Percentiles rank a stretch among this genome's conserved stretches.
phyloP scores from a whole-genome alignment of 495 filamentous ascomycete species.

The Neurospora sublineolata region DNA sequence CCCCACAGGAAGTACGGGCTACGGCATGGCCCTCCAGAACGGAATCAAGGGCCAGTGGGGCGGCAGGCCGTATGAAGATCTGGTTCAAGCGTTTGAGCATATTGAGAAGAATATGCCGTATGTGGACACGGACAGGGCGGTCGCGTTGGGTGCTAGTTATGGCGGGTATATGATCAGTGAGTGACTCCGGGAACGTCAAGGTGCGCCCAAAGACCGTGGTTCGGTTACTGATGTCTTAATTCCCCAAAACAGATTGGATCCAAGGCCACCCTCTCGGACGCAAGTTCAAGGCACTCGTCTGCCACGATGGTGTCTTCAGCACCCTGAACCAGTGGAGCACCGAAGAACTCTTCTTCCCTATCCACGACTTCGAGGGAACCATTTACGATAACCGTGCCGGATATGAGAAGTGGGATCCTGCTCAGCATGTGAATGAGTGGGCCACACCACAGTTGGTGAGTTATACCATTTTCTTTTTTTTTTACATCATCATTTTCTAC shows the following conservation, averaged over 20 bases:
- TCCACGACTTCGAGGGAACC: conserved; percentile 70
- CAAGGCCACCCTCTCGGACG: conserved; percentile 58
- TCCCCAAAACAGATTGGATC: conserved; percentile 45
- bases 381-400: conserved; percentile 61
- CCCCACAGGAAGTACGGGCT: conserved; percentile 77
- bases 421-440: conserved; percentile 55
- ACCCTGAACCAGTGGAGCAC: conserved; percentile 61
- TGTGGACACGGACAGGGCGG: conserved; percentile 65
- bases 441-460: conserved; percentile 61
- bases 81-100: conserved; percentile 70
- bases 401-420: conserved; percentile 79
- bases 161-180: conserved; percentile 77
- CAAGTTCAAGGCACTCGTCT: conserved; percentile 81
- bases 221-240: conserved; percentile 2
- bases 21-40: conserved; percentile 70
- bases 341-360: conserved; percentile 83
- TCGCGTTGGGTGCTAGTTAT: conserved; percentile 75
- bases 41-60: conserved; percentile 72
- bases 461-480: too few species aligned
- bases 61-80: conserved; percentile 63
- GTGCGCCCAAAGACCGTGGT: not conserved
- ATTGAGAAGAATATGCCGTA: conserved; percentile 60
- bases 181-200: not conserved
- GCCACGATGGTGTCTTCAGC: conserved; percentile 83
- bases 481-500: not conserved